These are phyloP conservation scores for Cryptomeria japonica DNA, from an alignment of 75 land plant species.

Conservation along the genomic window DNA sequence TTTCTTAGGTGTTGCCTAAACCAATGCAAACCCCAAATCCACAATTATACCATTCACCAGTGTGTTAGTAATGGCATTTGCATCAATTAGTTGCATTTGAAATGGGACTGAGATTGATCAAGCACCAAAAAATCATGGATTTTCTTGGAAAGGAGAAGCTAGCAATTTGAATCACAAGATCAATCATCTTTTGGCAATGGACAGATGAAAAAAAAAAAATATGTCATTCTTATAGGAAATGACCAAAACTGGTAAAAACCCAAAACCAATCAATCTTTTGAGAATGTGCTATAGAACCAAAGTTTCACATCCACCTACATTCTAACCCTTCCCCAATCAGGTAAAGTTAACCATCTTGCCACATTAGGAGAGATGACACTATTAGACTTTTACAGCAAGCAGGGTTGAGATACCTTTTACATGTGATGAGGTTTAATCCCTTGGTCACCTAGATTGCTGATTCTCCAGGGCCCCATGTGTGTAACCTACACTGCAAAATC, in stretches of 20 bases:
- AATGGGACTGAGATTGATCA: not conserved
- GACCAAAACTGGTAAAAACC: not conserved
- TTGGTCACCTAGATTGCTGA: not conserved
- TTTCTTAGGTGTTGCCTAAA: not conserved
- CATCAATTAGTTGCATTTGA: not conserved
- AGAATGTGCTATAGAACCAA: not conserved
- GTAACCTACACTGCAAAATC: not conserved
- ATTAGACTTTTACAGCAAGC: not conserved
- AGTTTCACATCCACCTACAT: not conserved
- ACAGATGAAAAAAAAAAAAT: not conserved
- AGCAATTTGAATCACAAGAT: not conserved
- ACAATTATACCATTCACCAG: not conserved
- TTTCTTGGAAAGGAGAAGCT: not conserved
- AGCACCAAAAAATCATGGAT: not conserved
- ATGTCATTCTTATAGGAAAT: not conserved
- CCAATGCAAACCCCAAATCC: not conserved
- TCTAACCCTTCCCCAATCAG: not conserved
- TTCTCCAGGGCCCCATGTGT: not conserved
- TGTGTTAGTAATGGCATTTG: not conserved
- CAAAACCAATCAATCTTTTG: not conserved
- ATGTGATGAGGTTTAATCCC: not conserved
- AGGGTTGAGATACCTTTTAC: not conserved
- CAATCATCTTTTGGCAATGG: not conserved
- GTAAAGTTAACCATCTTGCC: not conserved
- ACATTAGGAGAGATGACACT: not conserved